Percentiles rank a stretch among this genome's conserved stretches.
Evolutionary conservation across 805 yeast species (phyloP).

Genomic region (Nakazawaea ishiwadae): DNA sequence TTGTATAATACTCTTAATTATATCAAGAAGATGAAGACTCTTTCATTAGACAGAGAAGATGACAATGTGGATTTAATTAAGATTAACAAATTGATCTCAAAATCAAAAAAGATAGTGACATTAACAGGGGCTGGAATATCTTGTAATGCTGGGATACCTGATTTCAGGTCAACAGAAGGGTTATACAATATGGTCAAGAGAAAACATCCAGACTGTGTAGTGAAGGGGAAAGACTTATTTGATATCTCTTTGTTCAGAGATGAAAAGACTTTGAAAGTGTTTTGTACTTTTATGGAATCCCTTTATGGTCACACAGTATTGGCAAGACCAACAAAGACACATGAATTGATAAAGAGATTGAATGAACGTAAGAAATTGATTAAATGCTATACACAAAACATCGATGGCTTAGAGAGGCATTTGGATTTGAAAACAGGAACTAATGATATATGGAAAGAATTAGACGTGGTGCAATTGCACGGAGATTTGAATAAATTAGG

Average conservation of each 20-base stretch:
- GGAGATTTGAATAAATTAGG: constrained; percentile 77
- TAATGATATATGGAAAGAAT: constrained; percentile 51
- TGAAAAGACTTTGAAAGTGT: constrained; percentile 59
- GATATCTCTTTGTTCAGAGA: constrained; percentile 79
- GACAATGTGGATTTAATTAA: constrained; percentile 1
- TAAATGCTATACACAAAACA: constrained; percentile 92
- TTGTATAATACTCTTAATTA: too few relatives aligned
- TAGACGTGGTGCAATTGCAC: constrained; percentile 84
- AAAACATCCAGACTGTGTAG: constrained; percentile 54
- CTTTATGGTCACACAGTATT: constrained; percentile 56
- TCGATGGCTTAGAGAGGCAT: constrained; percentile 77
- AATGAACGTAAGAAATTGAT: constrained; percentile 62
- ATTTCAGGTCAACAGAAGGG: constrained; percentile 82
- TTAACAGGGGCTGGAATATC: constrained; percentile 97
- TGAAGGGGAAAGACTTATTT: constrained; percentile 86
- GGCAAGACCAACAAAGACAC: constrained; percentile 84
- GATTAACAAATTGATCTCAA: constrained; percentile 30
- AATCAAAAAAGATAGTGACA: constrained; percentile 53
- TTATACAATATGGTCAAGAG: constrained; percentile 69
- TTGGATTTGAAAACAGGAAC: constrained; percentile 61
- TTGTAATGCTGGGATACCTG: constrained; percentile 96
- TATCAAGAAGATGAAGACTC: neutral
- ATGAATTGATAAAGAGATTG: constrained; percentile 60
- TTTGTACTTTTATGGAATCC: constrained; percentile 85
- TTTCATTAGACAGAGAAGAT: neutral